phyloP scores from a whole-genome alignment of 345 rosid genomes.

The Dipteronia dyeriana region DNA sequence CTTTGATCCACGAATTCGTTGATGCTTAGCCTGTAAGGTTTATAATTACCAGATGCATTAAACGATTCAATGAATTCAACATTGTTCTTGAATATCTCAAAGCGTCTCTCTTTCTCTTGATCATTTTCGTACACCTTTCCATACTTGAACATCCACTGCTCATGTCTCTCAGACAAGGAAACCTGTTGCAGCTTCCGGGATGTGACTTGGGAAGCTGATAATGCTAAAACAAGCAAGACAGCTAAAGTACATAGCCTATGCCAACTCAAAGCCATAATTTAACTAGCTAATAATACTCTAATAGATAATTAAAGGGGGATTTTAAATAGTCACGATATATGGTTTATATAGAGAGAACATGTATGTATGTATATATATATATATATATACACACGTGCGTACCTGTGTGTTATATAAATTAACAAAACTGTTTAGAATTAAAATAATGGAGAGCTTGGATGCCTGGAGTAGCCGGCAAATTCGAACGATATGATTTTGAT shows the following conservation, averaged over 20 bases:
- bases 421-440: background rate
- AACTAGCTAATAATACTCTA: too few relatives aligned
- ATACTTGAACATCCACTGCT: constrained; percentile 36
- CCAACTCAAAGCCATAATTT: constrained; percentile 9
- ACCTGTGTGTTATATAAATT: background rate
- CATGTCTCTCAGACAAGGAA: constrained; percentile 27
- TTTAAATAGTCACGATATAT: too few relatives aligned
- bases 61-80: constrained; percentile 24
- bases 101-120: constrained; percentile 26
- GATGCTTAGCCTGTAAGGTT: constrained; percentile 40
- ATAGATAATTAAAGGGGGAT: too few relatives aligned
- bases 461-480: constrained; percentile 10
- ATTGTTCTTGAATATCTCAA: constrained; percentile 34
- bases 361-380: background rate
- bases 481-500: constrained; percentile 6
- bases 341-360: constrained; percentile 16
- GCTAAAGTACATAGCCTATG: background rate
- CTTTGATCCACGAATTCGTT: constrained; percentile 51
- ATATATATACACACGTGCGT: background rate
- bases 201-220: constrained; percentile 2
- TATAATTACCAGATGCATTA: constrained; percentile 23
- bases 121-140: constrained; percentile 23
- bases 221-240: constrained; percentile 6
- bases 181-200: constrained; percentile 21
- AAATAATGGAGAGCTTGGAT: background rate